Percentiles rank a stretch among this genome's conserved stretches.
Conservation (phyloP, 1,139 yeast genomes). For the Protomyces pachydermus region DNA sequence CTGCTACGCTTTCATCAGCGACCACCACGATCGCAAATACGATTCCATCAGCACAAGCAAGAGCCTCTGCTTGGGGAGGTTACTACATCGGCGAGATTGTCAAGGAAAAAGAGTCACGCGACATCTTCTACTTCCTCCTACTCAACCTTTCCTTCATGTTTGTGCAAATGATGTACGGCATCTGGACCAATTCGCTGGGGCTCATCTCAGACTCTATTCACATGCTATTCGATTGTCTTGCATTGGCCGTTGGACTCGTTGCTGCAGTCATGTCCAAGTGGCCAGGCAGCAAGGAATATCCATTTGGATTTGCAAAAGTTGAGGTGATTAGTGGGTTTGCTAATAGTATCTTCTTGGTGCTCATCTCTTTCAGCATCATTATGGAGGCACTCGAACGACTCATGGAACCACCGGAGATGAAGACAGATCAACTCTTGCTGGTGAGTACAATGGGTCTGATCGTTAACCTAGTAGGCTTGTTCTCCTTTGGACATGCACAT, state of each 20-base stretch:
- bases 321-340: constrained; percentile 94
- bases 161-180: constrained; percentile 82
- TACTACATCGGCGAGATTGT: background rate
- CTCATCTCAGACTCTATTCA: constrained; percentile 87
- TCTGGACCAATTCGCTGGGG: constrained; percentile 87
- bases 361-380: constrained; percentile 81
- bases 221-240: constrained; percentile 81
- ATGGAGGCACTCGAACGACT: constrained; percentile 83
- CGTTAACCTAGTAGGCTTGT: constrained; percentile 86
- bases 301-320: constrained; percentile 78
- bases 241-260: constrained; percentile 78
- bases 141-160: constrained; percentile 91
- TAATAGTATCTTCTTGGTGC: constrained; percentile 79
- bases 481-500: constrained; percentile 86
- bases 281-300: constrained; percentile 65
- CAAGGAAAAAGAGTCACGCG: constrained; percentile 19
- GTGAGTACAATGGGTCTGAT: constrained; percentile 79
- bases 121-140: constrained; percentile 73
- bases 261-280: constrained; percentile 66
- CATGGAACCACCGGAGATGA: constrained; percentile 66
- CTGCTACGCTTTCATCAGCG: background rate
- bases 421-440: constrained; percentile 77
- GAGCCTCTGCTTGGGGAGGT: background rate
- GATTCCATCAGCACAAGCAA: background rate
- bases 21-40: background rate